Conservation (phyloP, 176 grass and related monocot genomes). For the Secale cereale region DNA sequence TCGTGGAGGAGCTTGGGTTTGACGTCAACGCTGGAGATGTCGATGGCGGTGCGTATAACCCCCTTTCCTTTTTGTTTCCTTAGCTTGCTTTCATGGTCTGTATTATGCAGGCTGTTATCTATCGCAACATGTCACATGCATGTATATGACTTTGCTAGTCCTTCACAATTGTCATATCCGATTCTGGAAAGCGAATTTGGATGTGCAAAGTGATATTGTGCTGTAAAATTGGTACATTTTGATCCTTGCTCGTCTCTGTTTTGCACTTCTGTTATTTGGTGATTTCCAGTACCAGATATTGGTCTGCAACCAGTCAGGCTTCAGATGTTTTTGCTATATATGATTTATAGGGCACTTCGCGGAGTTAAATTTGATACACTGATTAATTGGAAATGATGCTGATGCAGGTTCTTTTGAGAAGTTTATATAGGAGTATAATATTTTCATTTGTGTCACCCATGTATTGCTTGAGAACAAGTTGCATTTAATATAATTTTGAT, state of each 20-base stretch:
- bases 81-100: background rate
- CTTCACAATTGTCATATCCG: background rate
- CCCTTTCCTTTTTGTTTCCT: background rate
- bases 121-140: background rate
- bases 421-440: background rate
- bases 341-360: background rate
- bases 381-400: background rate
- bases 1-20: conserved; percentile 30
- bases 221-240: background rate
- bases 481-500: background rate
- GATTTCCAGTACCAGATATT: background rate
- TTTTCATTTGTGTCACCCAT: background rate
- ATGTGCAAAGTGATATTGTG: background rate
- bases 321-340: background rate
- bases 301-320: background rate
- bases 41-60: background rate
- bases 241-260: background rate
- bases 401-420: background rate
- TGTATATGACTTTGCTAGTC: background rate
- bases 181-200: background rate
- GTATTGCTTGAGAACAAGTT: background rate
- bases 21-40: conserved; percentile 1
- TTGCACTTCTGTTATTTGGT: background rate
- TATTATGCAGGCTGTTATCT: background rate
- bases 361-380: background rate